Base-by-base conservation (phyloP, 495 filamentous ascomycete genomes). In the Aspergillus leporis region DNA sequence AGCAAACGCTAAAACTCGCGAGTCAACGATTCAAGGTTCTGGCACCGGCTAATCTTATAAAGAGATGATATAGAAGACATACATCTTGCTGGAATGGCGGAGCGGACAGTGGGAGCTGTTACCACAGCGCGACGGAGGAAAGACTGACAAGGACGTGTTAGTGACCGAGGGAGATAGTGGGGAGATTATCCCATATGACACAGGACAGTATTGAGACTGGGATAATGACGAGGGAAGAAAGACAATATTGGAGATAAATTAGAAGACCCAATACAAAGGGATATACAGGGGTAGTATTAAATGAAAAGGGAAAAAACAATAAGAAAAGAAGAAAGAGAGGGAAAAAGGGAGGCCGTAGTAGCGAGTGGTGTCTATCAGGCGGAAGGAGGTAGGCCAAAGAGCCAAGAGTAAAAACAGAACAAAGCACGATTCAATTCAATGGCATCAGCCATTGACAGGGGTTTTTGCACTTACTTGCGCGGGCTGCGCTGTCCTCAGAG, bases 1-100 rank as follows among this genome's bases (percentile, higher is more conserved):
- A 61, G 92, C 92, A 66, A 88, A 79, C 49, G 79, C 80, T 81
- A 55, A 51, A 51, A 51, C 55, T 55, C 21, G 22, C 31, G 65
- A 28, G 60, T 71, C 62, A 70, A 63, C 51, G n/a, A 55, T 31
- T n/a, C 13, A 28, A 46, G 9, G 22, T 41, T 38, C 38, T 48
- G n/a, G 16, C 2, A 41, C 14, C 10, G 5, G 38, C 38, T 14
- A 10, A 2, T 14, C 30, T 36, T 36, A 47, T 47, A 23, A 43
- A n/a, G 46, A 16, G 19, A 23, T 16, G 46, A 36, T 55, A 60
- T 22, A 48, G 53, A 18, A 36, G 56, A 67, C 75, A 46, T 76
- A 82, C 79, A 76, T 72, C 78, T 72, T 32, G 71, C 72, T 45
- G 73, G 69, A 52, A 76, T 61, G 28, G 61, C 65, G 34, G 72